These are phyloP conservation scores for Usnea hakonensis DNA, from an alignment of 495 filamentous ascomycete genomes.

Conservation along the genomic window DNA sequence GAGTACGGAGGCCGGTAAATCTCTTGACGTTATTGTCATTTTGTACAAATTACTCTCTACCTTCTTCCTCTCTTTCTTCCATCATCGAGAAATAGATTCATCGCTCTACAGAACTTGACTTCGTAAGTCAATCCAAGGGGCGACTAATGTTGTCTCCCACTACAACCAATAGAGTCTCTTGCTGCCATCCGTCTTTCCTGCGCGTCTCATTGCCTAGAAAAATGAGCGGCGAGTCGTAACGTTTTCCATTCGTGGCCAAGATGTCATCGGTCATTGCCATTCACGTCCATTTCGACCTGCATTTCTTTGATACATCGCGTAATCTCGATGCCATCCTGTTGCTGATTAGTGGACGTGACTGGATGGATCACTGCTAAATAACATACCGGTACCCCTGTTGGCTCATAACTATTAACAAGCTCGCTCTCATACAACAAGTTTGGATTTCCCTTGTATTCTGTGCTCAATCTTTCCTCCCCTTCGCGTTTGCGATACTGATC, in stretches of 20 bases:
- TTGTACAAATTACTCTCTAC: no score
- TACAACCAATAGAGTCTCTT: not conserved
- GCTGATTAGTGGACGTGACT: slow-evolving; percentile 12
- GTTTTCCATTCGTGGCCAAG: not conserved
- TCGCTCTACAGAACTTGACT: no score
- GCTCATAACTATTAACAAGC: slow-evolving; percentile 59
- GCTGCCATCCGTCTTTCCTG: not conserved
- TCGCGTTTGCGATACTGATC: slow-evolving; percentile 35
- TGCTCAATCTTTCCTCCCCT: slow-evolving; percentile 36
- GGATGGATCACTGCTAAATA: not conserved
- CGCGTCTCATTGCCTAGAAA: not conserved
- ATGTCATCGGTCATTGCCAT: not conserved
- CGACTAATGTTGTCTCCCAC: not conserved
- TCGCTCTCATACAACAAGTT: slow-evolving; percentile 61
- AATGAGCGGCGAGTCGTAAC: not conserved
- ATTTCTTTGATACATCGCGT: slow-evolving; percentile 46
- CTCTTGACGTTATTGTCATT: no score
- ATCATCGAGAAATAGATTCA: no score
- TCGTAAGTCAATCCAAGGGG: no score
- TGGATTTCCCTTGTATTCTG: slow-evolving; percentile 54
- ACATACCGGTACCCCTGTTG: slow-evolving; percentile 50
- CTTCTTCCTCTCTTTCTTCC: no score
- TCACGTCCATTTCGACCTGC: not conserved
- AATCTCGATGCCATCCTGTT: slow-evolving; percentile 65
- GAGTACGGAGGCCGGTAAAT: no score